Conservation (phyloP, 2,329 filamentous ascomycete species). For the Phyllosticta citriasiana region DNA sequence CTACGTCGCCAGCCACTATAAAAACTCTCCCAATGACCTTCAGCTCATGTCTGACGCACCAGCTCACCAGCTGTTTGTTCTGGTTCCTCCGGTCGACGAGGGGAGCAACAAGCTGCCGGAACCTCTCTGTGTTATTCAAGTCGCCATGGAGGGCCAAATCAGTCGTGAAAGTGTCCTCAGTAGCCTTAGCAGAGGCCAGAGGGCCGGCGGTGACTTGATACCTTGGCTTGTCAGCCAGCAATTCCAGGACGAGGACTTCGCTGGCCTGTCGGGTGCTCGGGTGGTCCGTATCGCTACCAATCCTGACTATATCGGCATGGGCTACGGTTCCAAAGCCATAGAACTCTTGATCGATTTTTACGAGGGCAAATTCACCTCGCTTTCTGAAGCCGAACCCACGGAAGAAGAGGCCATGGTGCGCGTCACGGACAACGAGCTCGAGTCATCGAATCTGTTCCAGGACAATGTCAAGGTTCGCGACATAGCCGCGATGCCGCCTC, state of each 20-base stretch:
- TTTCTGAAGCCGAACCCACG: slow-evolving; percentile 60
- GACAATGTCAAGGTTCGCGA: slow-evolving; percentile 85
- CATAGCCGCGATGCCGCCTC: slow-evolving; percentile 80
- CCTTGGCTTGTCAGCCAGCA: slow-evolving; percentile 97
- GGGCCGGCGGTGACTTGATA: slow-evolving; percentile 86
- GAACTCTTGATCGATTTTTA: slow-evolving; percentile 87
- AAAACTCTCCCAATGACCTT: slow-evolving; percentile 96
- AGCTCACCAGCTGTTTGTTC: slow-evolving; percentile 89
- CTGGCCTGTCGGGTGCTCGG: slow-evolving; percentile 80
- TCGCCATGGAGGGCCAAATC: slow-evolving; percentile 89
- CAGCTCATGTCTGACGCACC: slow-evolving; percentile 97
- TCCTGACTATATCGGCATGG: slow-evolving; percentile 85
- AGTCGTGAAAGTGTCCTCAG: slow-evolving; percentile 87
- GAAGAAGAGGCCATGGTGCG: slow-evolving; percentile 56
- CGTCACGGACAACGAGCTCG: slow-evolving; percentile 73
- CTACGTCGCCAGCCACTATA: slow-evolving; percentile 95
- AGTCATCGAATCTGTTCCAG: slow-evolving; percentile 63
- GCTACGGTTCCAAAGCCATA: slow-evolving; percentile 83
- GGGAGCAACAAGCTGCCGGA: slow-evolving; percentile 73
- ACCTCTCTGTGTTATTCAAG: slow-evolving; percentile 87
- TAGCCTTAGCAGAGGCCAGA: slow-evolving; percentile 76
- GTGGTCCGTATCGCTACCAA: slow-evolving; percentile 94
- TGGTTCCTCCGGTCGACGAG: slow-evolving; percentile 76
- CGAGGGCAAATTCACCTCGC: slow-evolving; percentile 78
- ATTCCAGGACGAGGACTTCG: slow-evolving; percentile 96